Base-by-base conservation (phyloP, 148 eudicot genomes). In the Agrostemma githago region DNA sequence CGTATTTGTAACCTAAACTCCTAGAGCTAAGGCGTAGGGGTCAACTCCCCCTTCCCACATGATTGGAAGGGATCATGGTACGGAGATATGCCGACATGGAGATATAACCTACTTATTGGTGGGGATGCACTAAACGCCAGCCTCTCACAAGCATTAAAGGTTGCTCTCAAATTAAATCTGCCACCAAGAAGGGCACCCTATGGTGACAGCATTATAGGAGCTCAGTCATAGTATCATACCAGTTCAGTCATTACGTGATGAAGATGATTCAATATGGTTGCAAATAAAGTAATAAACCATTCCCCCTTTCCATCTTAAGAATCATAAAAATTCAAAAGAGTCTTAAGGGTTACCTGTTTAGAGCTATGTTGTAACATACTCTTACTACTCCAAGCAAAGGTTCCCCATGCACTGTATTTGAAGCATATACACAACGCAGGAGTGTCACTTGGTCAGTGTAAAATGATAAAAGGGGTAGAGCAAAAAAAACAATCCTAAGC, bases 351-450 rank as follows among this genome's bases (percentile, higher is more conserved):
- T 86, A 95, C 99, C 99, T 96, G 85, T 88, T 92, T 62, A 92
- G 90, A 81, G 97, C 97, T 77, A 96, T 92, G 77, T 89, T 96
- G 80, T 96, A 96, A 83, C 99, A 92, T 17, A 89, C 96, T 86
- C 97, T 84, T 73, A 96, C 88, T 71, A 92, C 97, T 74, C 88
- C 92, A 72, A 96, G 85, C 90, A 96, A 81, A 15, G 96, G 79
- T 84, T 96, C 99, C 57, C 96, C 99, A 76, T 96, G 99, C 83
- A 96, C 99, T 96, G 92, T 85, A 90, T 37, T 54, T 51, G 53
- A 40, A 76, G 26, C 17, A 73, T 62, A 40, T 74, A 54, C 43
- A 70, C 19, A 56, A 72, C 63, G 12, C 57, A 68, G 41, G 44
- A 67, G 5, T 34, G 19, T 17, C 40, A 34, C 4, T 53, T 70